A percentile compares a stretch with the other conserved stretches of the same genome.
These are phyloP conservation scores for Neofusicoccum laricinum DNA, from an alignment of 2,329 filamentous ascomycete genomes.

Conservation along the genomic window DNA sequence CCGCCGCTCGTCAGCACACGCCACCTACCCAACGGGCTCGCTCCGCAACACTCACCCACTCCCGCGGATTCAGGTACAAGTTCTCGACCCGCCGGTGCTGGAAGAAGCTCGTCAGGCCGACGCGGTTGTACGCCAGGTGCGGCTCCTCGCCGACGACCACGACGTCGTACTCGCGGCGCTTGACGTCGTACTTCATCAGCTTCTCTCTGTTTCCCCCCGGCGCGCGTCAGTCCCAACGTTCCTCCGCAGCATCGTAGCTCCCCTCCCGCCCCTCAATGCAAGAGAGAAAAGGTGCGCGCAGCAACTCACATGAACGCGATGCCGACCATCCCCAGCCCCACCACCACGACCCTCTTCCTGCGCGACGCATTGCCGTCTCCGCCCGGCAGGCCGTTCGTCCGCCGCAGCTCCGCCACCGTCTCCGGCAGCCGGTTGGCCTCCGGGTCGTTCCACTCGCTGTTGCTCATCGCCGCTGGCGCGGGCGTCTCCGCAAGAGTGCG, in stretches of 20 bases:
- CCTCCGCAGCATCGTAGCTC: too few relatives aligned
- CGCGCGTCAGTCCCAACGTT: neutral
- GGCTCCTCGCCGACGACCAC: conserved; percentile 85
- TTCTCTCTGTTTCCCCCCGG: conserved; percentile 64
- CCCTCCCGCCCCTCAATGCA: too few relatives aligned
- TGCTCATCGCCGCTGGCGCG: conserved; percentile 36
- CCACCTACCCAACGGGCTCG: too few relatives aligned
- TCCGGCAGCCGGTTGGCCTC: conserved; percentile 46
- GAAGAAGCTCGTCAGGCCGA: conserved; percentile 86
- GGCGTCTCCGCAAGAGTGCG: too few relatives aligned
- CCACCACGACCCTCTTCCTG: conserved; percentile 71
- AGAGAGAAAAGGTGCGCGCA: too few relatives aligned
- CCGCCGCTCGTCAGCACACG: neutral
- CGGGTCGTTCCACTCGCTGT: conserved; percentile 45
- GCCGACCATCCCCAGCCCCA: conserved; percentile 89
- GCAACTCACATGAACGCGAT: conserved; percentile 77
- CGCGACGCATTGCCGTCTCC: conserved; percentile 30
- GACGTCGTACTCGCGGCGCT: conserved; percentile 72
- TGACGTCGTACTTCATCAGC: conserved; percentile 77
- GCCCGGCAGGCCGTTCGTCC: conserved; percentile 20
- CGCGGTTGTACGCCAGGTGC: conserved; percentile 86
- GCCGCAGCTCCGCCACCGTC: conserved; percentile 37
- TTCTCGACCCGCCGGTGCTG: conserved; percentile 81
- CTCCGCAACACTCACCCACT: conserved; percentile 61
- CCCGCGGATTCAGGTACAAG: conserved; percentile 78